These are phyloP conservation scores for Phyllosticta capitalensis DNA, from an alignment of 2,329 filamentous ascomycete species.

Conservation along the genomic window DNA sequence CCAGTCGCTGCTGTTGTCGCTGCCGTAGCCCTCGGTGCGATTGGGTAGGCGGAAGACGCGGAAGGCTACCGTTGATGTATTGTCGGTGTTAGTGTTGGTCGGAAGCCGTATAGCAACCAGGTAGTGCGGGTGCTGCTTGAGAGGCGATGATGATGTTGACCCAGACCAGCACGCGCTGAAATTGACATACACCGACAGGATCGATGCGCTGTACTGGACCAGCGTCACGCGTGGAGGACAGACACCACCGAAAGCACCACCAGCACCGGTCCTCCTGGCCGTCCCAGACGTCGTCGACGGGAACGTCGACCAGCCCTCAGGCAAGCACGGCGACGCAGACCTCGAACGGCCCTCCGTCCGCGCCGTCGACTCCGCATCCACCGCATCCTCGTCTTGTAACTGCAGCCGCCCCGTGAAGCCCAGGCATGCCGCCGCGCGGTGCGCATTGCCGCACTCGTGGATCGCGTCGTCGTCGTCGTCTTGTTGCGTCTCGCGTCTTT, in stretches of 20 bases:
- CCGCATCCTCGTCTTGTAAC: no score
- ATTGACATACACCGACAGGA: neutral
- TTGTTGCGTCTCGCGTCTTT: no score
- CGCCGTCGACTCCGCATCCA: neutral
- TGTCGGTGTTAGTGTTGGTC: neutral
- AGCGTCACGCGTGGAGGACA: constrained; percentile 35
- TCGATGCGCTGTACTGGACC: neutral
- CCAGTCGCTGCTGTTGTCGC: neutral
- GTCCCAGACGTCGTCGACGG: constrained; percentile 19
- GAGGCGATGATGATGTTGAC: neutral
- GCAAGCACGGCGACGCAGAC: neutral
- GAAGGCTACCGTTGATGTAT: neutral
- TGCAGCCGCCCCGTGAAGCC: neutral
- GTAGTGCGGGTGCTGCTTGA: neutral
- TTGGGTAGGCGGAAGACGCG: neutral
- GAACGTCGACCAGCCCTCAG: neutral
- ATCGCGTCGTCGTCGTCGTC: neutral
- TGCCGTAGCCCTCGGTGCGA: neutral
- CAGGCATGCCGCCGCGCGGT: neutral
- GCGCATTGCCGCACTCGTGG: neutral
- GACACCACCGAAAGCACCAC: no score
- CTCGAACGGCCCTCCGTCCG: neutral
- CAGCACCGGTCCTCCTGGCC: no score
- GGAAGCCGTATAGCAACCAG: neutral
- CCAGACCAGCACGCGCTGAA: neutral